Conservation (phyloP, 1,284 basidiomycete genomes). For the Trametes hirsuta region DNA sequence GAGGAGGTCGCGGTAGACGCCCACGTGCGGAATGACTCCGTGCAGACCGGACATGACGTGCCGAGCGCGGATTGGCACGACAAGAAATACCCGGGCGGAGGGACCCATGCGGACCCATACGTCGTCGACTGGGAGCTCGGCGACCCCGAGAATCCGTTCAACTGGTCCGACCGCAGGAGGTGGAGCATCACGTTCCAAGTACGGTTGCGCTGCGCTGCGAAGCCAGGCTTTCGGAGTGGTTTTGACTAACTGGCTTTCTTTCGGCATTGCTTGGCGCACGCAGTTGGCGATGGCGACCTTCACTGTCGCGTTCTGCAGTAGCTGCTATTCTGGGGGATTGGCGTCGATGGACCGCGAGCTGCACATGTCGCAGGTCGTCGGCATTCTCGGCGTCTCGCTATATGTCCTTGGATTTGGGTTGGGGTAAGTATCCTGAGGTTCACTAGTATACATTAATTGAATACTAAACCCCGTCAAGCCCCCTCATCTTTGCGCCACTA, state of each 20-base stretch:
- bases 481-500: slow-evolving; percentile 55
- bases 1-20: slow-evolving; percentile 1
- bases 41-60: not conserved
- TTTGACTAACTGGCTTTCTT: not conserved
- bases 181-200: slow-evolving; percentile 63
- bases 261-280: slow-evolving; percentile 36
- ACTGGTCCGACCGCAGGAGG: slow-evolving; percentile 53
- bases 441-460: too few species aligned
- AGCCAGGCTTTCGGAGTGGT: not conserved
- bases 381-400: slow-evolving; percentile 62
- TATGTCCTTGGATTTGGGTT: slow-evolving; percentile 55
- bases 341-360: slow-evolving; percentile 50
- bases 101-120: slow-evolving; percentile 54
- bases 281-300: slow-evolving; percentile 45
- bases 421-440: slow-evolving; percentile 31
- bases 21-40: too few species aligned
- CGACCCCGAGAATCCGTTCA: slow-evolving; percentile 66
- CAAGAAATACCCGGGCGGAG: slow-evolving; percentile 41
- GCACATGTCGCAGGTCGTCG: slow-evolving; percentile 53
- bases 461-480: slow-evolving; percentile 35
- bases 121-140: slow-evolving; percentile 59
- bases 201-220: not conserved
- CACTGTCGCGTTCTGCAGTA: slow-evolving; percentile 66
- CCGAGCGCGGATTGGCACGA: not conserved
- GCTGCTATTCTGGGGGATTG: slow-evolving; percentile 61